Base-by-base conservation (phyloP, 75 land plant species). In the Selaginella moellendorffii region DNA sequence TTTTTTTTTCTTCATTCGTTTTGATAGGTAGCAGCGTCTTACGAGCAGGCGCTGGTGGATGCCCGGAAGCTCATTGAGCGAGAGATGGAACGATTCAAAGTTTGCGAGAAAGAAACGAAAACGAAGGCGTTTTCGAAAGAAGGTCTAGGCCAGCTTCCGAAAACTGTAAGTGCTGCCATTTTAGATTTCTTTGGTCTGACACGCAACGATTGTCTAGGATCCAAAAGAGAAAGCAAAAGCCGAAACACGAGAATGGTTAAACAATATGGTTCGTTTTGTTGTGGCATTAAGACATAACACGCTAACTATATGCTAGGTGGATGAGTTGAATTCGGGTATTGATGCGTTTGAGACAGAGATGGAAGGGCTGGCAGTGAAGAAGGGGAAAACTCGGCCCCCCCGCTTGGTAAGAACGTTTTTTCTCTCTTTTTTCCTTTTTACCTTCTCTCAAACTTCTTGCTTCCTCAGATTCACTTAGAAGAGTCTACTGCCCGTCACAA, bases 111-210 rank as follows among this genome's bases (percentile, higher is more conserved):
- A 66, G 97, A 91, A 67, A 91, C 97, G 12, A 91, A 91, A 77
- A 91, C 97, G 0, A 91, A 91, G 70, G 97, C 97, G 56, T 91
- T 91, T 56, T 91, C 97, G 10, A 91, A 91, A 65, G 97, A 91
- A 76, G 97, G 97, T 12, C 63, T 91, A 27, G 97, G 85, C 36
- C 97, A 88, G 66, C 97, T 85, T 56, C 95, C 97, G 2, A 91
- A 91, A 79, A 88, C 95, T 63, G 97, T 91, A 76, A 71, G 79
- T 54, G 0, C 27, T 27, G n/a, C 25, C 8, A 26, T 2, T 54
- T 26, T 10, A 12, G 2, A 18, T 2, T 62, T 2, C 28, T 25
- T 62, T 8, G n/a, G 2, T 62, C 2, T 8, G 28, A 9, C 28
- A 17, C 8, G 9, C 19, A 5, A 5, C 23, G 2, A 10, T 54